A percentile compares a stretch with the other conserved stretches of the same genome.
These are phyloP conservation scores for Tricholoma sp. DNA, from an alignment of 768 basidiomycete species.

Conservation along the genomic window DNA sequence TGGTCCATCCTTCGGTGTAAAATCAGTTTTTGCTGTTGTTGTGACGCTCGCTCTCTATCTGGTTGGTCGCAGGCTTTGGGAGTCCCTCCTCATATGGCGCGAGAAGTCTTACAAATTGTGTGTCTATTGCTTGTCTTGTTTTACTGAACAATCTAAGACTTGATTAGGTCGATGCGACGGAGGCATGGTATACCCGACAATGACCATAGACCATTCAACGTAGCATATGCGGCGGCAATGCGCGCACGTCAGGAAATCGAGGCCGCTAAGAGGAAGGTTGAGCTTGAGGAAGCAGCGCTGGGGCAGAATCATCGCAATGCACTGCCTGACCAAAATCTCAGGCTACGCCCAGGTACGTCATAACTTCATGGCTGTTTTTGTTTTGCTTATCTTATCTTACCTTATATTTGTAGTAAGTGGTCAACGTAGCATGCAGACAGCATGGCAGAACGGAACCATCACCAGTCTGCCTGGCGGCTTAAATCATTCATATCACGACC, in stretches of 20 bases:
- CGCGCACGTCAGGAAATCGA: constrained; percentile 52
- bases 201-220: constrained; percentile 80
- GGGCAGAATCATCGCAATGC: constrained; percentile 32
- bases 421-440: constrained; percentile 15
- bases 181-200: constrained; percentile 81
- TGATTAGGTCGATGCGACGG: constrained; percentile 61
- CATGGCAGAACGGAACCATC: constrained; percentile 12
- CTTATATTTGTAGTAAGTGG: constrained; percentile 13
- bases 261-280: constrained; percentile 22
- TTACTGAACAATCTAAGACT: constrained; percentile 4
- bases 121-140: constrained; percentile 17
- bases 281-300: constrained; percentile 29
- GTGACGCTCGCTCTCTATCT: constrained; percentile 34
- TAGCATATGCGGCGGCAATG: constrained; percentile 75
- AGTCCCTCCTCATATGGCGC: constrained; percentile 48
- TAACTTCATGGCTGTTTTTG: constrained; percentile 14
- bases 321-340: constrained; percentile 34
- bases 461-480: constrained; percentile 18
- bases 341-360: constrained; percentile 42
- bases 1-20: constrained; percentile 35
- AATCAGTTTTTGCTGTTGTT: constrained; percentile 29
- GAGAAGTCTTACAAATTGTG: constrained; percentile 66
- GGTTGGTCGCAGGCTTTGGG: constrained; percentile 34
- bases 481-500: constrained; percentile 13
- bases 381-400: constrained; percentile 20